Conservation (phyloP, 208 protist species). For the Novymonas esmeraldas region DNA sequence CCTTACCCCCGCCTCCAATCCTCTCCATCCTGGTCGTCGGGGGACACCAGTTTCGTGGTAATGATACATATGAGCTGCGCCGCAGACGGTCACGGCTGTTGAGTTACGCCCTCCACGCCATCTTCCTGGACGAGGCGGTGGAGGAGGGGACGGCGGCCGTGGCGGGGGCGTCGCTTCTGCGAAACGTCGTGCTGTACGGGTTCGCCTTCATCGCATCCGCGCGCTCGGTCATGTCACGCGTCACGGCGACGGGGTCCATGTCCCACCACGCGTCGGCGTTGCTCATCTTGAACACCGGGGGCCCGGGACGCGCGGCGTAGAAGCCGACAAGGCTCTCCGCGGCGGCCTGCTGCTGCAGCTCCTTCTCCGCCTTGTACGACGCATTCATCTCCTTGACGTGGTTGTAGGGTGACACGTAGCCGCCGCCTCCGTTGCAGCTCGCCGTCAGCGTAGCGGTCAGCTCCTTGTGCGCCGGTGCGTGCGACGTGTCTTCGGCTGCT, state of each 20-base stretch:
- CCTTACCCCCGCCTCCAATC: too few relatives aligned
- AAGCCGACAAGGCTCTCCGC: constrained; percentile 30
- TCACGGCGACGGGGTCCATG: constrained; percentile 59
- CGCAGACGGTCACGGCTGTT: not conserved
- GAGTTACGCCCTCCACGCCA: too few relatives aligned
- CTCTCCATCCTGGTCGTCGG: too few relatives aligned
- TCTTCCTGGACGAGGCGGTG: not conserved
- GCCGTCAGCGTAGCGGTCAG: constrained; percentile 38
- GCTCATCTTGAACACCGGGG: constrained; percentile 77
- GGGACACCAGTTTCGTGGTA: too few relatives aligned
- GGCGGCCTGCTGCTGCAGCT: constrained; percentile 23
- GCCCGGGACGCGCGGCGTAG: constrained; percentile 26
- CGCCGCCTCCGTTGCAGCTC: constrained; percentile 28
- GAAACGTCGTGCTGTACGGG: constrained; percentile 31
- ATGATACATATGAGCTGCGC: too few relatives aligned
- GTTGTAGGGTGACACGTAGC: constrained; percentile 47
- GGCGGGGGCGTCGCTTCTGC: too few relatives aligned
- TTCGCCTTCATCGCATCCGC: constrained; percentile 34
- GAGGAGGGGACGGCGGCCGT: too few relatives aligned
- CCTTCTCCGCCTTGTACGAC: constrained; percentile 17
- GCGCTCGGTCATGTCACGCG: constrained; percentile 28
- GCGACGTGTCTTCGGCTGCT: constrained; percentile 8
- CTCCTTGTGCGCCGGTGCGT: constrained; percentile 32
- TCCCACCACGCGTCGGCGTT: constrained; percentile 82
- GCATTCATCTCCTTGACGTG: constrained; percentile 43